Evolutionary conservation across 805 yeast species (phyloP).

Genomic region (Hanseniaspora osmophila): DNA sequence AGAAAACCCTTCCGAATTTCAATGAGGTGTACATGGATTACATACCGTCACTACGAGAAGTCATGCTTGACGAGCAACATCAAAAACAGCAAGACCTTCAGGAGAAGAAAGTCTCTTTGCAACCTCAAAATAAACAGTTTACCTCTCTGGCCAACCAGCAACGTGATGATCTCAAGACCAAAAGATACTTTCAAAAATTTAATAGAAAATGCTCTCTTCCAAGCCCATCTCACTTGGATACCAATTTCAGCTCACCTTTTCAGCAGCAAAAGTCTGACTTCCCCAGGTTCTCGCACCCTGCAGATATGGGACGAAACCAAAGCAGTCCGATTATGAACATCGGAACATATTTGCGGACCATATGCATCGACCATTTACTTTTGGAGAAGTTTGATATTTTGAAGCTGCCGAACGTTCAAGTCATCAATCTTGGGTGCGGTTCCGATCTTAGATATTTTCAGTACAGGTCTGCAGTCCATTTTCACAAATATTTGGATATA

Average conservation of each 20-base stretch:
- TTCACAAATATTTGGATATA: constrained; percentile 30
- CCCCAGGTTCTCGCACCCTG: neutral
- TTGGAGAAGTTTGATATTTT: constrained; percentile 15
- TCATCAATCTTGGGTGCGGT: constrained; percentile 54
- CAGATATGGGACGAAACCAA: neutral
- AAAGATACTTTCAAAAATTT: neutral
- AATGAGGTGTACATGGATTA: constrained; percentile 15
- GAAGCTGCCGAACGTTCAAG: constrained; percentile 25
- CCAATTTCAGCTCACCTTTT: neutral
- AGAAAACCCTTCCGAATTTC: constrained; percentile 7
- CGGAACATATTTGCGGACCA: constrained; percentile 54
- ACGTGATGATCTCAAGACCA: neutral
- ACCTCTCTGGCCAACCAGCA: neutral
- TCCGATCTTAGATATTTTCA: constrained; percentile 43
- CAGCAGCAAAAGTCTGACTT: too few species aligned
- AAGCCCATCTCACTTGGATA: neutral
- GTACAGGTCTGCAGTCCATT: constrained; percentile 7
- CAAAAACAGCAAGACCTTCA: constrained; percentile 11
- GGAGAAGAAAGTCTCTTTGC: neutral
- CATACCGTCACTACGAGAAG: constrained; percentile 9
- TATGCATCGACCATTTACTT: constrained; percentile 35
- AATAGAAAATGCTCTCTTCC: neutral
- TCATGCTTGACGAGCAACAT: constrained; percentile 12
- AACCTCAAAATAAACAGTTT: too few species aligned
- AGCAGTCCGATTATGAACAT: constrained; percentile 50